Percentiles rank a stretch among this genome's conserved stretches.
Evolutionary conservation across 257 asterid species (phyloP).

Genomic region (Solanum paucissectum): DNA sequence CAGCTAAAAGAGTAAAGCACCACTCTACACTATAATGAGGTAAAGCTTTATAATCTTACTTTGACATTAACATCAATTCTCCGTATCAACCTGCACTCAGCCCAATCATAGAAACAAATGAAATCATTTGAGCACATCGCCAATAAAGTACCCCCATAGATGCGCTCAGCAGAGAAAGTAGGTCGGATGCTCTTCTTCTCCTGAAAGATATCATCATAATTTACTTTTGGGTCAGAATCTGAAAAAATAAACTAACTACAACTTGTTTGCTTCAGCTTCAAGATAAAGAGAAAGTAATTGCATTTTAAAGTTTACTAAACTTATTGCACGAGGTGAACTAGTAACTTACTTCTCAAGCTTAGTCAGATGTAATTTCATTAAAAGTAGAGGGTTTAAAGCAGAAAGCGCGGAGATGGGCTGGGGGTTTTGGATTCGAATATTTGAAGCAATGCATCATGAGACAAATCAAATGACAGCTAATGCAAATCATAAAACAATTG

Average conservation of each 20-base stretch:
- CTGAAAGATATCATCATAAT: constrained; percentile 35
- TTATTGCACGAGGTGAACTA: not conserved
- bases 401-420: not conserved
- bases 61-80: constrained; percentile 89
- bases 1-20: not conserved
- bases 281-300: not conserved
- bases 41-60: constrained; percentile 29
- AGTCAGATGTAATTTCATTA: not conserved
- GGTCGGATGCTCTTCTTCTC: constrained; percentile 98
- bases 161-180: constrained; percentile 85
- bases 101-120: constrained; percentile 91
- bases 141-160: constrained; percentile 76
- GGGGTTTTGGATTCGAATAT: not conserved
- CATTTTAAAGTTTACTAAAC: not conserved
- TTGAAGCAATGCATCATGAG: not conserved
- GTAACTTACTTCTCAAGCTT: not conserved
- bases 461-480: not conserved
- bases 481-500: not conserved
- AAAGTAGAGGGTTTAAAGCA: not conserved
- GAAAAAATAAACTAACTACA: not conserved
- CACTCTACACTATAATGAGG: not conserved
- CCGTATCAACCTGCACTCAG: constrained; percentile 83
- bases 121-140: constrained; percentile 89
- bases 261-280: not conserved
- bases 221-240: not conserved